Evolutionary conservation across 2,329 filamentous ascomycete genomes (phyloP), one percentile per base, ranked within the genome.

Genomic region (Fusarium sp.): DNA sequence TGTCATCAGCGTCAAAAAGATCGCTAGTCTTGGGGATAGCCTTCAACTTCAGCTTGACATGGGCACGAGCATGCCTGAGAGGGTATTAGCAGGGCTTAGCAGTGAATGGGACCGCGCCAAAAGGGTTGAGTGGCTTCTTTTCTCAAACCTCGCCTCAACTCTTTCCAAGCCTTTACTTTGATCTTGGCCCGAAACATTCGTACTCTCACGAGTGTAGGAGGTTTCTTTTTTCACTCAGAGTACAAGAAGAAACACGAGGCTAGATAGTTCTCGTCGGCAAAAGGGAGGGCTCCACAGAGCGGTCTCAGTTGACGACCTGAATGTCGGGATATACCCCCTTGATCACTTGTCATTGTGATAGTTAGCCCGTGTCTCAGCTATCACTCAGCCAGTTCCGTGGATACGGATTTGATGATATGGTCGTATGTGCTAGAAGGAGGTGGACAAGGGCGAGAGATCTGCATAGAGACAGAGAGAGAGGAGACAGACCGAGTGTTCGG

Each of bases 271-370:
- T 62, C 15, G 44, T 57, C 45, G 50, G 63, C 35, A 70, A 50
- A 70, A 70, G 71, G 71, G 71, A 74, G 71, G 71, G 24, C 50
- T 53, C 53, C 55, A 55, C 63, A 72, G 63, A 47, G 58, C 24
- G 10, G 72, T 75, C 68, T 72, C 72, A 74, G 68, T 72, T 75
- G 56, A 58, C 12, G 50, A 74, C 72, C 72, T 74, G 68, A 74
- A 72, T 47, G 68, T 36, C 56, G 72, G 72, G 64, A 69, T 69
- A 50, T 61, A 63, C 64, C 47, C 71, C 67, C 60, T 69, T 62
- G 35, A 48, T 72, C 63, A 74, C 38, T 69, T 74, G 8, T 66
- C 63, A 69, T 66, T 50, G 26, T 66, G 71, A 72, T 39, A 47
- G 32, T 53, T 26, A 41, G 63, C 26, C 47, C 36, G 45, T 74